Evolutionary conservation across 495 filamentous ascomycete genomes (phyloP).

Genomic region (Cercophora newfieldiana): DNA sequence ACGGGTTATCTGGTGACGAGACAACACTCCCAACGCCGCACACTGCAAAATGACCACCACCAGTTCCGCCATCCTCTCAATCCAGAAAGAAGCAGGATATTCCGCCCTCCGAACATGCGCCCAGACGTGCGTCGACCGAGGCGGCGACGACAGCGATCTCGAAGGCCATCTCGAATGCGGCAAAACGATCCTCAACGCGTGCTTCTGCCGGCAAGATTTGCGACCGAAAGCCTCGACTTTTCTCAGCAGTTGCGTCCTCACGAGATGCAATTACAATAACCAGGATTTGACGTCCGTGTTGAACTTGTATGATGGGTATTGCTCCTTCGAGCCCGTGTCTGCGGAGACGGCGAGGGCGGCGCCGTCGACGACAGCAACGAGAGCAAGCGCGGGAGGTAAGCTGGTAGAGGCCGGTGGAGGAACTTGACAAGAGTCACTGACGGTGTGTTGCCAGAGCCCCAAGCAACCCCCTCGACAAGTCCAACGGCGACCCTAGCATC

Average conservation of each 20-base stretch:
- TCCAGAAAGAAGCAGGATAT: neutral
- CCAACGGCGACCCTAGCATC: too few species aligned
- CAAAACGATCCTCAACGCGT: conserved; percentile 6
- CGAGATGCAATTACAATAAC: conserved; percentile 5
- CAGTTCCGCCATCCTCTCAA: neutral
- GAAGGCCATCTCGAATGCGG: conserved; percentile 9
- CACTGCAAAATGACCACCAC: neutral
- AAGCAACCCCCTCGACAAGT: too few species aligned
- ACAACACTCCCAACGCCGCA: too few species aligned
- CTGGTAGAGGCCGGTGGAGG: too few species aligned
- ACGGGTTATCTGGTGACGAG: too few species aligned
- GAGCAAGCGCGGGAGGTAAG: too few species aligned
- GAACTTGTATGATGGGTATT: conserved; percentile 6
- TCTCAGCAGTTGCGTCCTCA: conserved; percentile 4
- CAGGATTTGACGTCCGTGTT: neutral
- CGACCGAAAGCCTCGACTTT: neutral
- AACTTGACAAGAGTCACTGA: too few species aligned
- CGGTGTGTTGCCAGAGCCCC: too few species aligned
- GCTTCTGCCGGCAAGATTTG: neutral
- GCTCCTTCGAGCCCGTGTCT: neutral
- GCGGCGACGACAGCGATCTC: conserved; percentile 2
- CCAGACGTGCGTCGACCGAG: conserved; percentile 1
- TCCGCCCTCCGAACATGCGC: neutral
- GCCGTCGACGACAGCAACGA: neutral
- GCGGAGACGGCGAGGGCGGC: neutral